phyloP scores from a whole-genome alignment of 306 rosid genomes.

The Abrus pulchellus region DNA sequence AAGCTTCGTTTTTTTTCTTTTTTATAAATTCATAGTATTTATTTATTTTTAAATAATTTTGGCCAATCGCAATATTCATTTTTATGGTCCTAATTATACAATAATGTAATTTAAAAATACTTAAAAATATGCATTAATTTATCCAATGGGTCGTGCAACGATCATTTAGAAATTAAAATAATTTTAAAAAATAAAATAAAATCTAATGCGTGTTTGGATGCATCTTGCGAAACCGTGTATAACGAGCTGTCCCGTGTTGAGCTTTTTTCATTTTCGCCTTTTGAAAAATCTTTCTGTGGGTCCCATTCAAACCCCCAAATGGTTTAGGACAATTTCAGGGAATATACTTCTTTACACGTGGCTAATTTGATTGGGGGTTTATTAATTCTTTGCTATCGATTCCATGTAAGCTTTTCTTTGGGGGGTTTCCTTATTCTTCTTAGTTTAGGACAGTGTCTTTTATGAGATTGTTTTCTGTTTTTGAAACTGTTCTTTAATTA shows the following conservation, averaged over 20 bases:
- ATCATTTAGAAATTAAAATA: constrained; percentile 1
- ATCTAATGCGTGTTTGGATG: background rate
- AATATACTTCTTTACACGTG: constrained; percentile 21
- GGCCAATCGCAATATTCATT: background rate
- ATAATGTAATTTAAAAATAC: background rate
- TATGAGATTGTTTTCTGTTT: too few species aligned
- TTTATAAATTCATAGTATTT: background rate
- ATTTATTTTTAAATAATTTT: background rate
- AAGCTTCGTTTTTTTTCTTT: background rate
- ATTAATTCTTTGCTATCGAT: background rate
- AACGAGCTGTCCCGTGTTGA: constrained; percentile 46
- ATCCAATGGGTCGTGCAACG: constrained; percentile 39
- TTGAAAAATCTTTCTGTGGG: background rate
- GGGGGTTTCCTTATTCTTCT: too few species aligned
- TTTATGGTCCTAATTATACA: background rate
- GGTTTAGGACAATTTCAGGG: background rate
- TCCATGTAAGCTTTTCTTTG: too few species aligned
- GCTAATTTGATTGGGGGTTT: background rate
- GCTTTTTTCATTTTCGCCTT: background rate
- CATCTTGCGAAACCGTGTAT: constrained; percentile 44
- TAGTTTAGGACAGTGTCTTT: too few species aligned
- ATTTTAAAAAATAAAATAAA: background rate
- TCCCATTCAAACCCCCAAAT: constrained; percentile 22
- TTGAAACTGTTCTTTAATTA: too few species aligned
- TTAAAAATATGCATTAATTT: background rate